Percentiles rank a stretch among this genome's conserved stretches.
Evolutionary conservation across 2,329 filamentous ascomycete species (phyloP).

Genomic region (Fusarium xylarioides): DNA sequence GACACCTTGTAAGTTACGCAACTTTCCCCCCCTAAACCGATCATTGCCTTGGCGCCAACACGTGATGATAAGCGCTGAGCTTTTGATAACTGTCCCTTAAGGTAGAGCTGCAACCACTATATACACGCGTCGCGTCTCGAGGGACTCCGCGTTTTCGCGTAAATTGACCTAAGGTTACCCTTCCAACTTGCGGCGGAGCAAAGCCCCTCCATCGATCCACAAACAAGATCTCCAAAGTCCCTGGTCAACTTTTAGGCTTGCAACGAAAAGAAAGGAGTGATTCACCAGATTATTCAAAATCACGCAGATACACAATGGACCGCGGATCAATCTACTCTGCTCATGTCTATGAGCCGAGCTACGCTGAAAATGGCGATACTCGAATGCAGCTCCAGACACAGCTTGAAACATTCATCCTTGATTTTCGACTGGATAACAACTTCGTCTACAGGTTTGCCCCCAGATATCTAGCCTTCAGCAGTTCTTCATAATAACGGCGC

Average conservation of each 20-base stretch:
- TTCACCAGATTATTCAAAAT: background rate
- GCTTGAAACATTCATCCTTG: slow-evolving; percentile 89
- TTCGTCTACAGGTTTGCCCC: slow-evolving; percentile 85
- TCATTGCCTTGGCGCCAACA: slow-evolving; percentile 20
- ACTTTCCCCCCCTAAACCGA: slow-evolving; percentile 26
- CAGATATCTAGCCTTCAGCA: too few relatives aligned
- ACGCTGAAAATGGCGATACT: slow-evolving; percentile 73
- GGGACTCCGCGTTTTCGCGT: slow-evolving; percentile 34
- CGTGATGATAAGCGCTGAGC: slow-evolving; percentile 28
- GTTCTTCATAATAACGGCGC: slow-evolving; percentile 13
- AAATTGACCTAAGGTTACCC: slow-evolving; percentile 35
- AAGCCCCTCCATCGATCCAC: slow-evolving; percentile 40
- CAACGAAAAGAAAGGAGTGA: slow-evolving; percentile 18
- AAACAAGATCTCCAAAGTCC: slow-evolving; percentile 33
- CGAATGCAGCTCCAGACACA: slow-evolving; percentile 78
- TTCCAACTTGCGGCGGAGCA: slow-evolving; percentile 32
- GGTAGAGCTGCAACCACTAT: slow-evolving; percentile 44
- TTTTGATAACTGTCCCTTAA: background rate
- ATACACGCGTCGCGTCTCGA: slow-evolving; percentile 39
- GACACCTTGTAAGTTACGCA: slow-evolving; percentile 39
- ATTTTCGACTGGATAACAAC: slow-evolving; percentile 91
- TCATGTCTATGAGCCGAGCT: slow-evolving; percentile 77
- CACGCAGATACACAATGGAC: slow-evolving; percentile 70
- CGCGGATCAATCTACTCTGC: slow-evolving; percentile 86
- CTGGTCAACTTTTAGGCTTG: slow-evolving; percentile 19